phyloP scores from a whole-genome alignment of 2,329 filamentous ascomycete genomes.

The Leptographium lundbergii region DNA sequence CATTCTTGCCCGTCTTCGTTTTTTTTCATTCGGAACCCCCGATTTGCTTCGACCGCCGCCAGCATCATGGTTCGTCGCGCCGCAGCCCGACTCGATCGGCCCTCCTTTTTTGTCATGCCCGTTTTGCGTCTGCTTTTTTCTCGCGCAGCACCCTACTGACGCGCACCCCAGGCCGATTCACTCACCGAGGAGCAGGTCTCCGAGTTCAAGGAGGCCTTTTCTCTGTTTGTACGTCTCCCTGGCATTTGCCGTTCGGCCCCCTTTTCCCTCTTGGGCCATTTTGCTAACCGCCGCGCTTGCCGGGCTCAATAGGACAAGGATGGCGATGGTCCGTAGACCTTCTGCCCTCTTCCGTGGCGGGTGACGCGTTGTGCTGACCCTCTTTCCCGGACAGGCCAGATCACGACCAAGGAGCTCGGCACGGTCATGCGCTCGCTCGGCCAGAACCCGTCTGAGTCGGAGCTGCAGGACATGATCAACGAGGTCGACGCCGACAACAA shows the following conservation, averaged over 20 bases:
- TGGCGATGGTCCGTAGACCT: conserved; percentile 14
- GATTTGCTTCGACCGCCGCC: not conserved
- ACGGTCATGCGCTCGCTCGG: conserved; percentile 85
- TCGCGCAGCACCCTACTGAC: not conserved
- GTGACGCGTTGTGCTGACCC: conserved; percentile 3
- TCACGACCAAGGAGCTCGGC: conserved; percentile 81
- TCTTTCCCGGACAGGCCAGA: conserved; percentile 51
- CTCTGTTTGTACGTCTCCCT: conserved; percentile 75
- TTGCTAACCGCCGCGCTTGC: not conserved
- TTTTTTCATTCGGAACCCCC: not conserved
- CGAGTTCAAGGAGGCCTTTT: conserved; percentile 99
- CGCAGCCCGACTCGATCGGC: not conserved
- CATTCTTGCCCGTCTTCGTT: conserved; percentile 5
- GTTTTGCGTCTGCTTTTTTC: not conserved
- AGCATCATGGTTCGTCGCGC: not conserved
- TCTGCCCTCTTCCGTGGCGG: not conserved
- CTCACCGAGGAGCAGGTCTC: conserved; percentile 99
- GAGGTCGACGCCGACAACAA: conserved; percentile 90
- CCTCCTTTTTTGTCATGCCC: not conserved
- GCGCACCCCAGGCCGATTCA: conserved; percentile 68
- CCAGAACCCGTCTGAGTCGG: conserved; percentile 81
- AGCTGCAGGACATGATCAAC: conserved; percentile 90
- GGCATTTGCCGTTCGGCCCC: conserved; percentile 7
- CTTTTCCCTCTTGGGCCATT: not conserved
- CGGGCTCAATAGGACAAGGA: conserved; percentile 14